Base-by-base conservation (phyloP, 768 basidiomycete species). In the Pulveroboletus sp. region DNA sequence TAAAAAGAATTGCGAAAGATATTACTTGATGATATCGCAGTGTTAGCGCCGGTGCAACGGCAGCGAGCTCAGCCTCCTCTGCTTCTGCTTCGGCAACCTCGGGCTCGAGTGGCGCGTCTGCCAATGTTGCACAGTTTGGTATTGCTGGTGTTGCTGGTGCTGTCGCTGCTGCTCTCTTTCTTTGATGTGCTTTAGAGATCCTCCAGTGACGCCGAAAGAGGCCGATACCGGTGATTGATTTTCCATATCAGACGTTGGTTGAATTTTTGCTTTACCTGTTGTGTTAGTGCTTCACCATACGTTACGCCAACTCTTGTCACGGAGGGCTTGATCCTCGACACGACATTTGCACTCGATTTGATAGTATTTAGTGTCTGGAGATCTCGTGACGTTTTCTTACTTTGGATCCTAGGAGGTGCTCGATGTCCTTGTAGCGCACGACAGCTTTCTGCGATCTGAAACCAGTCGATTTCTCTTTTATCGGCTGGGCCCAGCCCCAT, bases 111-210 rank as follows among this genome's bases (percentile, higher is more conserved):
- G 62, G 70, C 11, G 79, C 78, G 28, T 63, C 74, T 40, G 69
- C 69, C 45, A 75, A 74, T 14, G 48, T 67, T 42, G 59, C 76
- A 42, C 76, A 71, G 31, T 71, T 77, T 43, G 76, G 73, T 37
- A 54, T 72, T 40, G 69, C 75, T 39, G 82, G 73, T 46, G 31
- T 62, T 11, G 49, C 54, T 40, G 67, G 65, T 40, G 73, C 61
- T 6, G 65, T 62, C n/a, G 52, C 71, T 30, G 73, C 63, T 46
- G 76, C 69, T 39, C 49, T 77, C 47, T 58, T 76, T 39, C 63
- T 69, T 35, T 77, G 61, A 69, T 38, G 1, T 21, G n/a, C 35
- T 15, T 10, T 11, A 6, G 39, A 46, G n/a, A 36, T 27, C 39
- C 18, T 5, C 15, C 24, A 32, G 31, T 46, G 21, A 6, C 18